Base-by-base conservation (phyloP, 169 alveolate genomes). In the Plasmodium cynomolgi region DNA sequence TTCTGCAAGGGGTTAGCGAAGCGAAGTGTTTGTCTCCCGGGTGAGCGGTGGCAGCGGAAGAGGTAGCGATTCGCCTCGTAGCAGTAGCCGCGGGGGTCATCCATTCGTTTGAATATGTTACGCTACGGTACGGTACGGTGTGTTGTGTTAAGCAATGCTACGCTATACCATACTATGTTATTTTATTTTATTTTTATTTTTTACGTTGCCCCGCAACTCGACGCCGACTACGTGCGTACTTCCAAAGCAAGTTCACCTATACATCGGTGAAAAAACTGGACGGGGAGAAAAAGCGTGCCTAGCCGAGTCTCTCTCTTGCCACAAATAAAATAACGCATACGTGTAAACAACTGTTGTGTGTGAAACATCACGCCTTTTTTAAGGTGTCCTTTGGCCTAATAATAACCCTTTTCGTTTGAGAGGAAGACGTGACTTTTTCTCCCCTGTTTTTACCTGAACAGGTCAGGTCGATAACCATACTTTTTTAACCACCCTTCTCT, bases 401-500 rank as follows among this genome's bases (percentile, higher is more conserved):
- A 11, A 29, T 68, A 62, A 84, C 79, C 56, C 33, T 23, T 50
- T 75, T 26, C 71, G 56, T 77, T 29, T 17, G 41, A 77, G 71
- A 72, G 74, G 37, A 34, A 15, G 26, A 23, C 26, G 62, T 33
- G 29, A 44, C 15, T 29, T 41, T 23, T 75, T 20, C 17, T 29
- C 7, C 23, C 37, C 31, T 79, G 6, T 15, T 71, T 26, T 95
- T 92, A 96, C 81, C 98, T 41, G 91, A 96, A 96, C 73, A 96
- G 79, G 84, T 96, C 98, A 79, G 98, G 97, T 44, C 98, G 33
- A 83, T 95, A 96, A 39, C 98, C 98, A 88, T 96, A 97, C 47
- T 93, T 92, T 88, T 93, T 93, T 68, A 97, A 96, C 98, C 98
- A 97, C 56, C 98, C 98, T 90, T 97, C 98, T 50, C 98, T 72